Evolutionary conservation across 2,329 filamentous ascomycete genomes (phyloP).

Genomic region (Zymoseptoria ardabiliae): DNA sequence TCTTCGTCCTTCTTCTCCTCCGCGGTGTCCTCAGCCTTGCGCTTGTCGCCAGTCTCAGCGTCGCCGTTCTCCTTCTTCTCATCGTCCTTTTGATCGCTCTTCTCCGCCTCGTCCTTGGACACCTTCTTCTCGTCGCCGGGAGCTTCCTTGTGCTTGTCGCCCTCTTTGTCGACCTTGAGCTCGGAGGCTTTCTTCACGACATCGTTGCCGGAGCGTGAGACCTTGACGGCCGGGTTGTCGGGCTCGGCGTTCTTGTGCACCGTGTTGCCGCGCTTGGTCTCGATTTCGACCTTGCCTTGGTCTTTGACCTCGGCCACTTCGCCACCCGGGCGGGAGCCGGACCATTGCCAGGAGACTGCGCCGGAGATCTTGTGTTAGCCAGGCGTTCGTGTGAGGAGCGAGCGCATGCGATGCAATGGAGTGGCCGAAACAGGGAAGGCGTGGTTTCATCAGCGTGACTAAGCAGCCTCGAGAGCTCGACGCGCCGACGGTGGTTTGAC

Average conservation of each 20-base stretch:
- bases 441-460: slow-evolving; percentile 12
- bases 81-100: slow-evolving; percentile 18
- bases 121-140: slow-evolving; percentile 20
- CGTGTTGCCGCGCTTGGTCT: slow-evolving; percentile 55
- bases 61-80: slow-evolving; percentile 23
- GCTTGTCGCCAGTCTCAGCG: slow-evolving; percentile 25
- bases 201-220: slow-evolving; percentile 55
- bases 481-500: slow-evolving; percentile 9
- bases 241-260: slow-evolving; percentile 55
- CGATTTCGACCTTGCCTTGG: slow-evolving; percentile 53
- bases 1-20: slow-evolving; percentile 31
- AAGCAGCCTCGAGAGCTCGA: slow-evolving; percentile 11
- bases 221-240: slow-evolving; percentile 53
- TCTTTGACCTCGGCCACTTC: slow-evolving; percentile 51
- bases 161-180: slow-evolving; percentile 48
- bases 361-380: slow-evolving; percentile 6
- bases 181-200: slow-evolving; percentile 58
- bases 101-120: slow-evolving; percentile 15
- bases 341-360: slow-evolving; percentile 58
- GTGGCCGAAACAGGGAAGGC: background rate
- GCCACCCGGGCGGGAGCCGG: slow-evolving; percentile 48
- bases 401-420: background rate
- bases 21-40: slow-evolving; percentile 25
- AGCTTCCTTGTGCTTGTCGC: slow-evolving; percentile 34
- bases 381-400: background rate